Percentiles rank a stretch among this genome's conserved stretches.
Evolutionary conservation across 2,329 filamentous ascomycete species (phyloP).

Genomic region (Calonectria pteridis): DNA sequence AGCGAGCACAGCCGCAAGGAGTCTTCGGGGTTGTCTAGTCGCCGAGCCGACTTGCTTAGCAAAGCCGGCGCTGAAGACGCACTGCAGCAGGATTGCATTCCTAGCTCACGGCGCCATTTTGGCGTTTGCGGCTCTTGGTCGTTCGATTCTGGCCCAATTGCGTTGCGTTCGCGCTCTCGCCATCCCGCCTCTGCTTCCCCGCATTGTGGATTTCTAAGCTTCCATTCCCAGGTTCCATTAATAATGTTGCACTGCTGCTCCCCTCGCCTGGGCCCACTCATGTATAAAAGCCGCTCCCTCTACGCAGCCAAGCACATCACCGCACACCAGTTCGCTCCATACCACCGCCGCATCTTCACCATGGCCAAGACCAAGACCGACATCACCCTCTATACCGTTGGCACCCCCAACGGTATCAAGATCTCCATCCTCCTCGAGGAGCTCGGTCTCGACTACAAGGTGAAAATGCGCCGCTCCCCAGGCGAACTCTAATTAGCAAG

Average conservation of each 20-base stretch:
- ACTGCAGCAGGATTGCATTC: neutral
- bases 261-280: neutral
- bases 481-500: neutral
- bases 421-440: constrained; percentile 89
- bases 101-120: neutral
- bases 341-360: constrained; percentile 38
- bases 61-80: neutral
- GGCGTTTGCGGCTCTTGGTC: neutral
- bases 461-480: neutral
- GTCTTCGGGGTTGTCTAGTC: neutral
- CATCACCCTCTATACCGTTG: constrained; percentile 84
- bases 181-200: neutral
- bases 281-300: neutral
- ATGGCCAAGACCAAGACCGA: constrained; percentile 61
- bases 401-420: constrained; percentile 93
- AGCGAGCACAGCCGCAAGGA: neutral
- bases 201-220: constrained; percentile 5
- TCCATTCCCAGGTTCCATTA: neutral
- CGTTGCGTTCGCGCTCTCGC: neutral
- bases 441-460: constrained; percentile 83
- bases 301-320: neutral
- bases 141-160: neutral
- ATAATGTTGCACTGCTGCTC: neutral
- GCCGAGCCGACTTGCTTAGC: neutral
- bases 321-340: neutral